Base-by-base conservation (phyloP, 2,329 filamentous ascomycete species). In the Paecilomyces sp. region DNA sequence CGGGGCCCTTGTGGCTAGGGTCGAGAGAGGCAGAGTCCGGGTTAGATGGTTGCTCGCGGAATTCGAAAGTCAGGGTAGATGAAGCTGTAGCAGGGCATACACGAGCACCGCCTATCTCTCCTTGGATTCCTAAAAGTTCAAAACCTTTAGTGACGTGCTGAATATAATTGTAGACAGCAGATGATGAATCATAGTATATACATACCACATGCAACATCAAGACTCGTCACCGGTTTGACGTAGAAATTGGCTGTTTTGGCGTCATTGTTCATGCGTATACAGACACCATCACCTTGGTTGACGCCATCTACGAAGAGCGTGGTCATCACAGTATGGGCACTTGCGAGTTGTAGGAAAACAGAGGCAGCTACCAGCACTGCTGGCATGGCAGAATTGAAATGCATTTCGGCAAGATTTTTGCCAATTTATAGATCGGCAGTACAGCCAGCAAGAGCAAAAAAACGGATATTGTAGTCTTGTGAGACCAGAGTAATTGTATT, bases 191-290 rank as follows among this genome's bases (percentile, higher is more conserved):
- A 15, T 18, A 18, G 11, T 11, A 18, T 34, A 28, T 56, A 18
- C 30, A 62, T 79, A 88, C 88, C 88, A 70, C 89, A 92, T 41
- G 87, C 87, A 84, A 91, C 88, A 62, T 86, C 85, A 30, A 81
- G 72, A 64, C 83, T 85, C 13, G 74, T 70, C 15, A 91, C 71
- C 61, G 83, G 78, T 3, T 75, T 74, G 57, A 91, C 79, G 30
- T 88, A 88, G 36, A 71, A 73, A 4, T 82, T 88, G 56, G 83
- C 79, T 0, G 78, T 82, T 6, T 72, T 70, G 2, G 79, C 74
- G 58, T 84, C 76, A 50, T 74, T 78, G 58, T 83, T 83, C 83
- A 88, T 88, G 51, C 89, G 86, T 56, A 92, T 82, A 67, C 88
- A 91, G 28, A 85, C 87, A 31, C 84, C 88, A 68, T 89, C 85